phyloP scores from a whole-genome alignment of 139 green algal species.

The Pleodorina starrii region DNA sequence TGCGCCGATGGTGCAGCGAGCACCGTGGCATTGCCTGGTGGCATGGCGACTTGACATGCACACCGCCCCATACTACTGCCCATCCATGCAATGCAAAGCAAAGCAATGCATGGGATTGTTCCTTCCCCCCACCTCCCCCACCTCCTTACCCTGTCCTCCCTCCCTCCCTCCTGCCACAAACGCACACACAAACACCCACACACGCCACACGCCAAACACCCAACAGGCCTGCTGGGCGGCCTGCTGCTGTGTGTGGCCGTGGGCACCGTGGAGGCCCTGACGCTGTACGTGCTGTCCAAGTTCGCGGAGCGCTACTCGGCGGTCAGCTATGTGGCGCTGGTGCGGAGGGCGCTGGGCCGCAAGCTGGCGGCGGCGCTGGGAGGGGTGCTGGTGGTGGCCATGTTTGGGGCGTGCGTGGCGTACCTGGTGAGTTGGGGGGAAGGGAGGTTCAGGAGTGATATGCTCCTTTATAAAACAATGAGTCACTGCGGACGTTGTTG shows the following conservation, averaged over 20 bases:
- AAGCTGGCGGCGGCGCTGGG: constrained; percentile 69
- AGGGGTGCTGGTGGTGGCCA: constrained; percentile 71
- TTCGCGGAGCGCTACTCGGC: constrained; percentile 56
- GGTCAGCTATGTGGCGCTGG: constrained; percentile 67
- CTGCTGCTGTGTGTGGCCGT: constrained; percentile 67
- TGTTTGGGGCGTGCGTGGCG: constrained; percentile 75
- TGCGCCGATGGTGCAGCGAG: too few relatives aligned
- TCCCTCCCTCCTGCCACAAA: background rate
- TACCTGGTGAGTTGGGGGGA: constrained; percentile 68
- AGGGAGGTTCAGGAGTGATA: too few relatives aligned
- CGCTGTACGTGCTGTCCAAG: constrained; percentile 80
- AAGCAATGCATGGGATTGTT: too few relatives aligned
- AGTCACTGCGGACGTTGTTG: too few relatives aligned
- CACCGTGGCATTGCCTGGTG: too few relatives aligned
- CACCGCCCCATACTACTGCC: too few relatives aligned
- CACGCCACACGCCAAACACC: too few relatives aligned
- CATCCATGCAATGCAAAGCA: too few relatives aligned
- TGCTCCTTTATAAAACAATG: too few relatives aligned
- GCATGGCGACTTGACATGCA: too few relatives aligned
- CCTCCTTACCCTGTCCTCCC: too few relatives aligned
- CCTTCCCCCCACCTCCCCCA: too few relatives aligned
- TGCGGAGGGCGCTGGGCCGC: constrained; percentile 71
- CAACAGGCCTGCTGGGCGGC: constrained; percentile 76
- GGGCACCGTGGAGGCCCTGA: constrained; percentile 71
- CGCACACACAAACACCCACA: background rate